These are phyloP conservation scores for Byssothecium circinans DNA, from an alignment of 2,329 filamentous ascomycete species.

Conservation along the genomic window DNA sequence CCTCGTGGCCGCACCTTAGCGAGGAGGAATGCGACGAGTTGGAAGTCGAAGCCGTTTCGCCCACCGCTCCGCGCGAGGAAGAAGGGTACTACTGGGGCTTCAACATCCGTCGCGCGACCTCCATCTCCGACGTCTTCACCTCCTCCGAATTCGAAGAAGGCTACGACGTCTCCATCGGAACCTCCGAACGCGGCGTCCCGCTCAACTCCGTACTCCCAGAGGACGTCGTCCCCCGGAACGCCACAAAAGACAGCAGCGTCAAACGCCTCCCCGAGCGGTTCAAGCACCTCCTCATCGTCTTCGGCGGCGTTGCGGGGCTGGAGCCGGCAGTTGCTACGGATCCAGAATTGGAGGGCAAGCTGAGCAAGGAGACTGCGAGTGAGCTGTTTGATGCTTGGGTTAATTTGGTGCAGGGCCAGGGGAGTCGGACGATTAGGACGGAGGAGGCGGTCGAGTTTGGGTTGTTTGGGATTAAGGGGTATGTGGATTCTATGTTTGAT, in stretches of 20 bases:
- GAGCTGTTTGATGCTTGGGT: conserved; percentile 84
- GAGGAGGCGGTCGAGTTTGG: conserved; percentile 83
- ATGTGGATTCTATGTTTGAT: conserved; percentile 28
- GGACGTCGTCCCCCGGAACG: conserved; percentile 1
- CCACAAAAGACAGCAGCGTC: not conserved
- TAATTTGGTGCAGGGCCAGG: conserved; percentile 77
- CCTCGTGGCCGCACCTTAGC: conserved; percentile 31
- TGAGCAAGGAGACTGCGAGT: conserved; percentile 64
- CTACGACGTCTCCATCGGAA: conserved; percentile 82
- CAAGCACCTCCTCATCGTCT: conserved; percentile 74
- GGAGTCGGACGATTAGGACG: conserved; percentile 78
- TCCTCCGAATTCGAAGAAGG: conserved; percentile 74
- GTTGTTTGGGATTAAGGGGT: conserved; percentile 65
- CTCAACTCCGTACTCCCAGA: conserved; percentile 39
- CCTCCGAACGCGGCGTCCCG: conserved; percentile 72
- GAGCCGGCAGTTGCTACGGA: conserved; percentile 72
- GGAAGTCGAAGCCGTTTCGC: conserved; percentile 64
- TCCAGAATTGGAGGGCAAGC: conserved; percentile 62
- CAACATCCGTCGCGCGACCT: conserved; percentile 65
- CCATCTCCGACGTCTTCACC: conserved; percentile 74
- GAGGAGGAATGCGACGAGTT: conserved; percentile 28
- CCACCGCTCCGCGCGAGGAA: conserved; percentile 69
- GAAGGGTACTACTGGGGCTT: conserved; percentile 89
- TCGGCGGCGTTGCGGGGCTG: conserved; percentile 78
- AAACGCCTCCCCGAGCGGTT: conserved; percentile 50